These are phyloP conservation scores for Penicillium samsonianum DNA, from an alignment of 495 filamentous ascomycete genomes.

Conservation along the genomic window DNA sequence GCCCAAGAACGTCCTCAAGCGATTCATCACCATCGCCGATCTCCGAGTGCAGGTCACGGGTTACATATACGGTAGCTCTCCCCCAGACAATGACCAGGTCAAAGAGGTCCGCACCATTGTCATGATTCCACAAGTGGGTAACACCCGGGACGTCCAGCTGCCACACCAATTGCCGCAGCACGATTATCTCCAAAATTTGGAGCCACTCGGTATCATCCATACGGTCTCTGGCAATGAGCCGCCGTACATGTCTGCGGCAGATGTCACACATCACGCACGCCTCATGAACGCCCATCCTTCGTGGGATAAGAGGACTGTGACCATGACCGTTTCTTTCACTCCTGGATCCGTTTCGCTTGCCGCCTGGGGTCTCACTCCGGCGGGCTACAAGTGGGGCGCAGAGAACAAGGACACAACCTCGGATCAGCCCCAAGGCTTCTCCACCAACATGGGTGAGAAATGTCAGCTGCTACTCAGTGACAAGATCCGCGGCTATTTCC, in stretches of 20 bases:
- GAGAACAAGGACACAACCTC: conserved; percentile 92
- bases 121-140: conserved; percentile 96
- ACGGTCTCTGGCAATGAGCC: conserved; percentile 93
- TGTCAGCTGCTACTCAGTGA: conserved; percentile 90
- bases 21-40: conserved; percentile 98
- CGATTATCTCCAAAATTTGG: conserved; percentile 82
- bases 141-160: conserved; percentile 85
- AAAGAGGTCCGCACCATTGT: conserved; percentile 97
- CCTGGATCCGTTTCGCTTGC: conserved; percentile 96
- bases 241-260: conserved; percentile 90
- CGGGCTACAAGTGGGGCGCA: conserved; percentile 94
- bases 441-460: conserved; percentile 90
- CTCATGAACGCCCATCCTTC: conserved; percentile 78
- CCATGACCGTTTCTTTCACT: conserved; percentile 96
- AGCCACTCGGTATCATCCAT: conserved; percentile 94
- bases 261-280: conserved; percentile 90
- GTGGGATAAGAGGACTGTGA: conserved; percentile 95
- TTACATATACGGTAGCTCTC: conserved; percentile 92
- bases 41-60: conserved; percentile 94
- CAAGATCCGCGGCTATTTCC: conserved; percentile 89
- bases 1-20: conserved; percentile 98
- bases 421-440: conserved; percentile 93
- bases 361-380: conserved; percentile 86
- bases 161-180: conserved; percentile 93
- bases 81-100: conserved; percentile 90